These are phyloP conservation scores for Globisporangium paroecandrum DNA, from an alignment of 352 stramenopile species.

Conservation along the genomic window DNA sequence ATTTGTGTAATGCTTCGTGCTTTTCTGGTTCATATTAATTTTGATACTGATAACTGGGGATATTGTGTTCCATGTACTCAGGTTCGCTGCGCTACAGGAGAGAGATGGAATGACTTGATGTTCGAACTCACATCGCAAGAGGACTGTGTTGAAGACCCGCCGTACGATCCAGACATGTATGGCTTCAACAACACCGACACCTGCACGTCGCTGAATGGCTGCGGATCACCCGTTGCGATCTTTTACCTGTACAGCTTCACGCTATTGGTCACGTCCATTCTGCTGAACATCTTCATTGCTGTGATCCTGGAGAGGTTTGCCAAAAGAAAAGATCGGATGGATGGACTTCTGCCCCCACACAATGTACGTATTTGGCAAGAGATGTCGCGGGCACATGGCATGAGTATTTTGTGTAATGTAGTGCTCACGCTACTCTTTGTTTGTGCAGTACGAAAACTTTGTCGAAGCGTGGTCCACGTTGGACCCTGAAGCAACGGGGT, in stretches of 20 bases:
- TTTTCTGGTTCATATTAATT: not conserved
- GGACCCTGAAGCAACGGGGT: slow-evolving; percentile 82
- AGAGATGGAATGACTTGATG: slow-evolving; percentile 92
- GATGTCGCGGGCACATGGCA: too few species aligned
- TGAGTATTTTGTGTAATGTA: not conserved
- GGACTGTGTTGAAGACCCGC: slow-evolving; percentile 39
- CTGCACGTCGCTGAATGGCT: slow-evolving; percentile 68
- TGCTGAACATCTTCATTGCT: slow-evolving; percentile 92
- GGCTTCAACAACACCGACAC: slow-evolving; percentile 42
- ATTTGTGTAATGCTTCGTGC: slow-evolving; percentile 1
- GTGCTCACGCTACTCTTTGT: not conserved
- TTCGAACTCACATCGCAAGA: slow-evolving; percentile 70
- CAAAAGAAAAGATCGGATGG: slow-evolving; percentile 66
- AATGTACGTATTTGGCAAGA: slow-evolving; percentile 32
- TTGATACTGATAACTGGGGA: not conserved
- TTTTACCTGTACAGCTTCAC: slow-evolving; percentile 88
- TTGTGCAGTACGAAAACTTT: slow-evolving; percentile 75
- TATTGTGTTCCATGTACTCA: slow-evolving; percentile 42
- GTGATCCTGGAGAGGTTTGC: slow-evolving; percentile 91
- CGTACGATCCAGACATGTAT: slow-evolving; percentile 54
- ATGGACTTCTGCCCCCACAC: slow-evolving; percentile 46
- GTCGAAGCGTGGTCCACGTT: slow-evolving; percentile 64
- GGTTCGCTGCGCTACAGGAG: slow-evolving; percentile 88
- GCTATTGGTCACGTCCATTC: slow-evolving; percentile 84
- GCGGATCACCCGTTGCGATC: slow-evolving; percentile 59